phyloP scores from a whole-genome alignment of 805 yeast genomes.

The Saitoella complicata region DNA sequence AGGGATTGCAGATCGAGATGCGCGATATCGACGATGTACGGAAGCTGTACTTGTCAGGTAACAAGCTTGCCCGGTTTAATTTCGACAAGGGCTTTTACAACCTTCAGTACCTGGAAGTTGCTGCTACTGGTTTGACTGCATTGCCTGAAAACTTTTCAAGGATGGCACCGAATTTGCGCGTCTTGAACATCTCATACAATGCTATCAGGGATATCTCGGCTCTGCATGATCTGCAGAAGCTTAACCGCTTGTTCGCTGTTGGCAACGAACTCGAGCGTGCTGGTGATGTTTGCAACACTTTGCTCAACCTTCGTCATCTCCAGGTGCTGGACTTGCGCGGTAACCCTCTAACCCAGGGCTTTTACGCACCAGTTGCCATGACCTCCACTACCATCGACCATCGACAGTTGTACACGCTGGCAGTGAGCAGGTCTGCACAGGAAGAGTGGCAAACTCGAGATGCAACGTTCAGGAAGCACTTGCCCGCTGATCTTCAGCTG shows the following conservation, averaged over 20 bases:
- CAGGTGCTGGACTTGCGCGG: conserved; percentile 17
- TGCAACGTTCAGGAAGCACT: too few relatives aligned
- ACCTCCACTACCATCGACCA: too few relatives aligned
- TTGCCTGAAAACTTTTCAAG: conserved; percentile 17
- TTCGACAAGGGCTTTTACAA: conserved; percentile 17
- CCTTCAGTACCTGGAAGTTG: conserved; percentile 19
- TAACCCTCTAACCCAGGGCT: conserved; percentile 17
- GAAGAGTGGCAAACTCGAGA: too few relatives aligned
- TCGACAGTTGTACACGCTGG: too few relatives aligned
- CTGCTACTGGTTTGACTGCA: conserved; percentile 13
- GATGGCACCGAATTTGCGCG: conserved; percentile 18
- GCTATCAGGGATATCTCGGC: conserved; percentile 15
- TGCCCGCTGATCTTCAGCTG: too few relatives aligned
- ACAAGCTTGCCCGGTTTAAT: conserved; percentile 8
- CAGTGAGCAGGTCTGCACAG: too few relatives aligned
- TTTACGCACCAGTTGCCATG: conserved; percentile 13
- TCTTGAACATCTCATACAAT: conserved; percentile 20
- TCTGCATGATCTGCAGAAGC: conserved; percentile 16
- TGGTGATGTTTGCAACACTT: conserved; percentile 10
- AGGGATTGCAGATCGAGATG: neutral
- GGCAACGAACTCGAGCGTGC: conserved; percentile 16
- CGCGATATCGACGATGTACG: conserved; percentile 18
- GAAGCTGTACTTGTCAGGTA: conserved; percentile 28
- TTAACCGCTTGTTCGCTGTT: conserved; percentile 16
- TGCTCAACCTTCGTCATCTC: conserved; percentile 11